A percentile compares a stretch with the other conserved stretches of the same genome.
phyloP scores from a whole-genome alignment of 78 protist species.

The Fonticula alba region DNA sequence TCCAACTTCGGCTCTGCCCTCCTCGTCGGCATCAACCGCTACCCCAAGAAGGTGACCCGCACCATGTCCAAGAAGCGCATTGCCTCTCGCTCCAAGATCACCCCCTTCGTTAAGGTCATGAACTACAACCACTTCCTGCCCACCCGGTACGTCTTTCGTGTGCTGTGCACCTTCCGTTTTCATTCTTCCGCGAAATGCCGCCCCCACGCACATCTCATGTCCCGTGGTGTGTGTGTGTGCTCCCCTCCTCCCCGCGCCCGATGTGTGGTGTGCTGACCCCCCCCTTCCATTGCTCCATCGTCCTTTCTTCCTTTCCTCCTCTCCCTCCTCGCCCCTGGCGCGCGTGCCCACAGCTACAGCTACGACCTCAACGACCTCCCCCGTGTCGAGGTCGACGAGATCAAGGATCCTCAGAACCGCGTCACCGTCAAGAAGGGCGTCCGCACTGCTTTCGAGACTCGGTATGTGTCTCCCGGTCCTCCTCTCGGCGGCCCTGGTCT shows the following conservation, averaged over 20 bases:
- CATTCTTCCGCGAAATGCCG: background rate
- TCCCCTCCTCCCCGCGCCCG: background rate
- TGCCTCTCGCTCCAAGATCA: slow-evolving; percentile 55
- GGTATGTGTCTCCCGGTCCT: background rate
- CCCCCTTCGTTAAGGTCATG: slow-evolving; percentile 83
- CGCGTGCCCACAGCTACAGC: slow-evolving; percentile 10
- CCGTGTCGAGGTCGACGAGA: slow-evolving; percentile 22
- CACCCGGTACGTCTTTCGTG: slow-evolving; percentile 48
- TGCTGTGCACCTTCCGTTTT: background rate
- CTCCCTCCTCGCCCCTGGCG: background rate
- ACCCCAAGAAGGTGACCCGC: slow-evolving; percentile 64
- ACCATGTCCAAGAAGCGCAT: slow-evolving; percentile 63
- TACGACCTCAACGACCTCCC: slow-evolving; percentile 28
- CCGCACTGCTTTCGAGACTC: slow-evolving; percentile 33
- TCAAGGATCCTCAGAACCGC: slow-evolving; percentile 33
- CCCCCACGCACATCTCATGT: background rate
- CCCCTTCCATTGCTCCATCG: background rate
- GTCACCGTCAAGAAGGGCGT: slow-evolving; percentile 39
- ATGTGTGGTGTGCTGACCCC: background rate
- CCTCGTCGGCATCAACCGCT: slow-evolving; percentile 83
- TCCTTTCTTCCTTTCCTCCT: background rate
- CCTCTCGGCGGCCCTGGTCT: background rate
- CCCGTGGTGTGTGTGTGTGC: background rate
- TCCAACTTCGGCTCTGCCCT: slow-evolving; percentile 64
- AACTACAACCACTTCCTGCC: slow-evolving; percentile 97